Evolutionary conservation across 2,329 filamentous ascomycete species (phyloP), one percentile per base, ranked within the genome.

Genomic region (Triangularia verruculosa): DNA sequence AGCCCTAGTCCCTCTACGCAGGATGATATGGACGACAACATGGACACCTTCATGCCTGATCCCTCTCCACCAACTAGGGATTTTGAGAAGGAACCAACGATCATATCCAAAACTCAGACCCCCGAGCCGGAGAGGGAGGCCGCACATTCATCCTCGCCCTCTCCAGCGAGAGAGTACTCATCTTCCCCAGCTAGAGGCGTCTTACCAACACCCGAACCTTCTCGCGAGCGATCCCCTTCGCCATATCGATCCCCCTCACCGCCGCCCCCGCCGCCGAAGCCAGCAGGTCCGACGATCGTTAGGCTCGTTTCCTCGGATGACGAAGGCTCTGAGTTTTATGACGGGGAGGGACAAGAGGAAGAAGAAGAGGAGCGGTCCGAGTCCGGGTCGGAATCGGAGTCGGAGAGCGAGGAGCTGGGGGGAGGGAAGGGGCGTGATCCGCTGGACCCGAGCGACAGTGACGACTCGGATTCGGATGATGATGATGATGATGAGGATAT

Each of bases 251-350:
- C 47, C 20, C 1, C 56, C 58, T 4, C 62, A 63, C 1, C 34
- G 61, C 62, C 66, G 15, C 60, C 60, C 1, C 62, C 66, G 15
- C 63, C 64, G n/a, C 66, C 63, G 7, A 57, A 60, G 20, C 67
- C 67, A 9, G 39, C 69, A 15, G 72, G 71, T 11, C 73, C 72
- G 9, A 77, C 76, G 0, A 66, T 77, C 9, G 74, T 78, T 22
- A 68, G 76, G 22, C 69, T 78, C 27, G 66, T 70, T 9, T 70
- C 71, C 2, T 70, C 70, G 9, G 72, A 71, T 11, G 69, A 70
- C 2, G 71, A 72, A 22, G 68, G 69, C 12, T 65, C 60, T 9
- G 63, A 65, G 9, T 63, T 63, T 30, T n/a, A n/a, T n/a, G n/a
- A n/a, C n/a, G n/a, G n/a, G n/a, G n/a, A n/a, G n/a, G n/a, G 60